Base-by-base conservation (phyloP, 108 stramenopile species). In the Stephanodiscus minutulus region DNA sequence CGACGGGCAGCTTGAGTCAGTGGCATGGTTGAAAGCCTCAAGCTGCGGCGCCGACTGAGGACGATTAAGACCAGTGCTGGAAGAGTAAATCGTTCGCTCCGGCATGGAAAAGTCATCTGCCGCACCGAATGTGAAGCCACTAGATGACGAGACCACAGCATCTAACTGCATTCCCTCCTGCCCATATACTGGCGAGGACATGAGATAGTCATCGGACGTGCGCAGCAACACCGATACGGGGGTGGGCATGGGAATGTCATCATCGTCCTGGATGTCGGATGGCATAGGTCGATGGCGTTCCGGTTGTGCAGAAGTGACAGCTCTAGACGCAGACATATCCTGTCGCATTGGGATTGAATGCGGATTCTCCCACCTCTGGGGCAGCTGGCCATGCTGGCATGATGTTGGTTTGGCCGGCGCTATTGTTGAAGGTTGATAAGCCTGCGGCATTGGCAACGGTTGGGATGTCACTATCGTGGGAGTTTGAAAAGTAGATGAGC, bases 181-280 rank as follows among this genome's bases (percentile, higher is more conserved):
- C 52, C 25, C 52, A 25, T 53, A 27, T 24, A 11, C 22, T 27
- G 25, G 11, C 20, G 25, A 41, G 39, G 60, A 58, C 18, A 43
- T 41, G 27, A 79, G 46, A 52, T 73, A 81, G 35, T 81, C 80
- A 55, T 81, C 80, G 11, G 72, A 50, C 20, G 80, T 81, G 25
- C 55, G 80, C 17, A 81, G 64, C 2, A 81, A 69, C 15, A 81
- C 80, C 6, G 73, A 74, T 25, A 81, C 80, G 3, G 80, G 80
- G 36, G 80, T 81, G 11, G 80, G 80, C 80, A 81, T 81, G 7
- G 80, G 80, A 39, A 81, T 81, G 49, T 81, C 80, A 21, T 74
- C 80, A 36, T 53, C 57, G 29, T 36, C 48, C 11, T 35, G 48
- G n/a, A 47, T 60, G 15, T 43, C 49, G 0, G 35, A 35, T 28